A percentile compares a stretch with the other conserved stretches of the same genome.
These are phyloP conservation scores for Lizonia empirigonia DNA, from an alignment of 2,329 filamentous ascomycete species.

Conservation along the genomic window DNA sequence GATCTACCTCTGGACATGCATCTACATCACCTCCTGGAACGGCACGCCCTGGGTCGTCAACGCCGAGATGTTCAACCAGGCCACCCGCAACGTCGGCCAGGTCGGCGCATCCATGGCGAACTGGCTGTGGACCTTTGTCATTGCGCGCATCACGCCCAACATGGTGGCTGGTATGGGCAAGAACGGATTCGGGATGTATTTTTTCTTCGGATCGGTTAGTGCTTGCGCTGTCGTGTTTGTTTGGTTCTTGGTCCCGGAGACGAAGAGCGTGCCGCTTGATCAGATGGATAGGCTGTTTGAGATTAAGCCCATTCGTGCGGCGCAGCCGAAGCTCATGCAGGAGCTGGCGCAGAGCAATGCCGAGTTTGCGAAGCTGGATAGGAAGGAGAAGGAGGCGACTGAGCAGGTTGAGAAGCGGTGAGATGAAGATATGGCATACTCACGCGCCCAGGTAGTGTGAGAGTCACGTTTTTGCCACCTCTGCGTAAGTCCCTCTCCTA, in stretches of 20 bases:
- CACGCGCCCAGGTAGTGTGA: too few relatives aligned
- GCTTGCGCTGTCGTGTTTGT: conserved; percentile 48
- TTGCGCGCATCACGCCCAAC: conserved; percentile 70
- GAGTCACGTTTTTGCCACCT: too few relatives aligned
- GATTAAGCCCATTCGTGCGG: conserved; percentile 50
- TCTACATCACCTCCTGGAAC: conserved; percentile 75
- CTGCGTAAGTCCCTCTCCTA: too few relatives aligned
- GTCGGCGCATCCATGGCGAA: conserved; percentile 73
- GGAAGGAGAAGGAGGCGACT: conserved; percentile 7
- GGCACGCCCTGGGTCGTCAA: conserved; percentile 78
- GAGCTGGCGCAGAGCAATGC: conserved; percentile 14
- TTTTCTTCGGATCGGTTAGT: conserved; percentile 58
- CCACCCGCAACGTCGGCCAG: conserved; percentile 59
- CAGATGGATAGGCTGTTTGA: conserved; percentile 56
- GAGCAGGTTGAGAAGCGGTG: conserved; percentile 11
- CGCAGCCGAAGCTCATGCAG: conserved; percentile 34
- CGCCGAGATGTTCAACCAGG: conserved; percentile 74
- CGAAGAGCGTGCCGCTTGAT: conserved; percentile 55
- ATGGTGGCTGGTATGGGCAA: conserved; percentile 59
- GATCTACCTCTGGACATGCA: conserved; percentile 75
- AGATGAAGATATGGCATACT: too few relatives aligned
- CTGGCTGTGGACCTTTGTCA: conserved; percentile 75
- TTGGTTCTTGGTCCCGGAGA: conserved; percentile 52
- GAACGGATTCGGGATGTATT: conserved; percentile 48
- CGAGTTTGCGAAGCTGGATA: conserved; percentile 14